Conservation (phyloP, 1,139 yeast genomes). For the Diutina siamensis region DNA sequence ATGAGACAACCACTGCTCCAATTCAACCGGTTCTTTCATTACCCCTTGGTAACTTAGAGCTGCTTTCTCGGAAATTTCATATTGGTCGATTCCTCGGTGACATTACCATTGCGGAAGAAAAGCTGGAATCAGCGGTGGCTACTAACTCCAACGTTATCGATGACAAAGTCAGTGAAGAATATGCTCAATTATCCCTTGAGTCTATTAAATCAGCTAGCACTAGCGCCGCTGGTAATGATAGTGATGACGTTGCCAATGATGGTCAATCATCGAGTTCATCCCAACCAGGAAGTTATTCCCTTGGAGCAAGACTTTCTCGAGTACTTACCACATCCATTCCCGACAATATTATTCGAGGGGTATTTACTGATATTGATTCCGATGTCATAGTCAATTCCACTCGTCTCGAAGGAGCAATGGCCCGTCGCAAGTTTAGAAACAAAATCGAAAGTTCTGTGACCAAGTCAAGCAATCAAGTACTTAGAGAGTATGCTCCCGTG, state of each 20-base stretch:
- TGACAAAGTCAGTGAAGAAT: constrained; percentile 15
- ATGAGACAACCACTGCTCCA: background rate
- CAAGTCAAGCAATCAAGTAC: constrained; percentile 42
- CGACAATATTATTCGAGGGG: constrained; percentile 37
- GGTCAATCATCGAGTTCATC: background rate
- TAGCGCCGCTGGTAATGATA: constrained; percentile 9
- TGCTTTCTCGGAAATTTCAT: background rate
- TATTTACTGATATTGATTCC: constrained; percentile 36
- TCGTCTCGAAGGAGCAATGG: constrained; percentile 37
- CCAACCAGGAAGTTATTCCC: constrained; percentile 11
- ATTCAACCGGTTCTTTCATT: constrained; percentile 1
- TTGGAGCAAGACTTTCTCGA: constrained; percentile 38
- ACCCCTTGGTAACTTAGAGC: constrained; percentile 3
- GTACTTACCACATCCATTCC: constrained; percentile 37
- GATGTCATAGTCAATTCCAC: constrained; percentile 15
- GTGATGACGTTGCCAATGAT: background rate
- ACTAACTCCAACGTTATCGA: background rate
- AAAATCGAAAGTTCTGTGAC: constrained; percentile 63
- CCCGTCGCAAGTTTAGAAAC: constrained; percentile 51
- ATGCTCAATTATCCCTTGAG: constrained; percentile 24
- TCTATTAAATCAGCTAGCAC: background rate
- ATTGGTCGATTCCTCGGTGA: constrained; percentile 3
- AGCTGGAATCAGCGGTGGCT: background rate
- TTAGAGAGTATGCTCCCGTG: constrained; percentile 53
- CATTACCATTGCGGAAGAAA: background rate